Percentiles rank a stretch among this genome's conserved stretches.
Conservation (phyloP, 305 asterid species). For the Fraxinus sp. region DNA sequence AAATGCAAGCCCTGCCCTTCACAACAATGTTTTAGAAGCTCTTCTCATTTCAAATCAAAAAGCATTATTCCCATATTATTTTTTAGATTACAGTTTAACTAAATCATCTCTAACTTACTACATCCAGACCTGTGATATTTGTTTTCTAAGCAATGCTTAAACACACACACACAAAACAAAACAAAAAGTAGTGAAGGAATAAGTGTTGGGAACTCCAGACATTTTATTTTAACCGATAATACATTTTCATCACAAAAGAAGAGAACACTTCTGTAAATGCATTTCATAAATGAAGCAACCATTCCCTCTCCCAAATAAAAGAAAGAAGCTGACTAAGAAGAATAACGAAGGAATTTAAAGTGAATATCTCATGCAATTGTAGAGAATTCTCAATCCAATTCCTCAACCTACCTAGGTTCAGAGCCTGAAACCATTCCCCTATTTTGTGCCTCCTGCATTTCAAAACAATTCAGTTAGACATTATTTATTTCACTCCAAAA, state of each 20-base stretch:
- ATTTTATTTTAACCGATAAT: neutral
- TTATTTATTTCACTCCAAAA: neutral
- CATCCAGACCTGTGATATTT: neutral
- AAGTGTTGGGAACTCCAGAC: neutral
- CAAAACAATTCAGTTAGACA: constrained; percentile 6
- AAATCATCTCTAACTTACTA: neutral
- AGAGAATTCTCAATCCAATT: neutral
- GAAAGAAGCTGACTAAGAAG: neutral
- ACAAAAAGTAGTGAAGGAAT: neutral
- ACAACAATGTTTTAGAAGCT: neutral
- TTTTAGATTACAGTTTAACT: neutral
- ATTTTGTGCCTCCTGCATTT: constrained; percentile 30
- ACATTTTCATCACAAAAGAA: neutral
- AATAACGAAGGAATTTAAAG: neutral
- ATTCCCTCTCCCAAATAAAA: neutral
- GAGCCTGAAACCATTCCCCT: constrained; percentile 24
- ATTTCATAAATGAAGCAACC: neutral
- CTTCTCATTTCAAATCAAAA: neutral
- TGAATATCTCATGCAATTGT: neutral
- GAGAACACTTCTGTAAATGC: neutral
- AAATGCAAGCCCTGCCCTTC: neutral
- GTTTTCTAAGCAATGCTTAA: neutral
- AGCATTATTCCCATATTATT: neutral
- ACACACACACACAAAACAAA: neutral
- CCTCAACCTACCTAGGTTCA: constrained; percentile 47